Percentiles rank a stretch among this genome's conserved stretches.
Evolutionary conservation across 768 basidiomycete genomes (phyloP).

Genomic region (Neoboletus magnificus): DNA sequence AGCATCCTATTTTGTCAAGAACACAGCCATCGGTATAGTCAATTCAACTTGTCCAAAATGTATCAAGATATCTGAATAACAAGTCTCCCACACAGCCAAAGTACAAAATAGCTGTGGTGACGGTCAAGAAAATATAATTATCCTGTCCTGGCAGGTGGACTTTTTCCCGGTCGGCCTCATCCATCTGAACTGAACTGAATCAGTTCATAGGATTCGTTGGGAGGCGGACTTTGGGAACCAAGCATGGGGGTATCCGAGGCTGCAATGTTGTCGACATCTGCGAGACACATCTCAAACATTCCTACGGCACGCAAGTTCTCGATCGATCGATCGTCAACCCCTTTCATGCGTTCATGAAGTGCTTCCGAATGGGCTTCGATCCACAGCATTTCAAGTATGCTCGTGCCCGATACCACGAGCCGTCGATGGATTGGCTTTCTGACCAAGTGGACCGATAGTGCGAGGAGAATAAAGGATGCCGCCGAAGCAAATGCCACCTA

Average conservation of each 20-base stretch:
- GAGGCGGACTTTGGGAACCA: neutral
- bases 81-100: neutral
- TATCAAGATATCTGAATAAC: neutral
- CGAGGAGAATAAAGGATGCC: neutral
- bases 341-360: neutral
- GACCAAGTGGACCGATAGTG: neutral
- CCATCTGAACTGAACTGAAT: neutral
- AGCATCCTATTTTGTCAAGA: neutral
- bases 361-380: neutral
- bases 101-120: too few relatives aligned
- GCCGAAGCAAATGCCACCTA: neutral
- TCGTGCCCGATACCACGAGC: neutral
- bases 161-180: neutral
- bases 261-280: neutral
- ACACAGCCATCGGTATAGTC: neutral
- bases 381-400: neutral
- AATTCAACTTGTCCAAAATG: neutral
- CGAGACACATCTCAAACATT: neutral
- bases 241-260: neutral
- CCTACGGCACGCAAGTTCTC: neutral
- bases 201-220: neutral
- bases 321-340: neutral
- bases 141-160: neutral
- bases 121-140: neutral
- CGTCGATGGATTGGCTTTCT: neutral